phyloP scores from a whole-genome alignment of 2,329 filamentous ascomycete genomes.

The Pseudogymnoascus sp. region DNA sequence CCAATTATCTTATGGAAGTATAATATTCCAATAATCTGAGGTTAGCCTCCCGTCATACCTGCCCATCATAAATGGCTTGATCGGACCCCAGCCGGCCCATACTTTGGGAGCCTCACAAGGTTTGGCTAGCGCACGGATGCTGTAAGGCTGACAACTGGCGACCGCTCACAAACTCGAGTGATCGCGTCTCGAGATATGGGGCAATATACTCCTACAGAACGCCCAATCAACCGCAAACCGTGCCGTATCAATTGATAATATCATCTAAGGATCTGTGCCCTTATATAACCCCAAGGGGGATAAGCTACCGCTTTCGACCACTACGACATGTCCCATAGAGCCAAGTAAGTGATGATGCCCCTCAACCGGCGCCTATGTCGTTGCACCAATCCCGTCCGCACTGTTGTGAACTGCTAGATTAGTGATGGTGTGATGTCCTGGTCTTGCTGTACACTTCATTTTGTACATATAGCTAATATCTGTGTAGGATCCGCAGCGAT shows the following conservation, averaged over 20 bases:
- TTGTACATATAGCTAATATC: conserved; percentile 13
- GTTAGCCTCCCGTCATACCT: background rate
- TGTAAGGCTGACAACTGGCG: conserved; percentile 6
- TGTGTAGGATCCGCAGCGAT: conserved; percentile 22
- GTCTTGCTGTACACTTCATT: background rate
- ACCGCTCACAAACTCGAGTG: conserved; percentile 5
- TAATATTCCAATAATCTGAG: background rate
- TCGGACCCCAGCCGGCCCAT: background rate
- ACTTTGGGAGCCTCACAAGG: conserved; percentile 3
- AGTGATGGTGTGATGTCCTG: background rate
- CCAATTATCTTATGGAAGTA: background rate
- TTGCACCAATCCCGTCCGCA: background rate
- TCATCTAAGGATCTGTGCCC: background rate
- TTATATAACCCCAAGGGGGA: conserved; percentile 7
- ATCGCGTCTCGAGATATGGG: conserved; percentile 5
- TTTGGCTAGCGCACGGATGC: conserved; percentile 1
- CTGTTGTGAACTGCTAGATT: background rate
- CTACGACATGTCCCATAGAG: conserved; percentile 8
- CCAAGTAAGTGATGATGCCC: background rate
- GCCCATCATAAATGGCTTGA: background rate
- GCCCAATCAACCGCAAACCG: background rate
- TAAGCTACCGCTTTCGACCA: conserved; percentile 6
- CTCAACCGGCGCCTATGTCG: background rate
- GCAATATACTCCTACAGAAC: background rate
- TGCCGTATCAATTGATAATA: conserved; percentile 3